These are phyloP conservation scores for Penicillium sp. DNA, from an alignment of 2,329 filamentous ascomycete species.

Conservation along the genomic window DNA sequence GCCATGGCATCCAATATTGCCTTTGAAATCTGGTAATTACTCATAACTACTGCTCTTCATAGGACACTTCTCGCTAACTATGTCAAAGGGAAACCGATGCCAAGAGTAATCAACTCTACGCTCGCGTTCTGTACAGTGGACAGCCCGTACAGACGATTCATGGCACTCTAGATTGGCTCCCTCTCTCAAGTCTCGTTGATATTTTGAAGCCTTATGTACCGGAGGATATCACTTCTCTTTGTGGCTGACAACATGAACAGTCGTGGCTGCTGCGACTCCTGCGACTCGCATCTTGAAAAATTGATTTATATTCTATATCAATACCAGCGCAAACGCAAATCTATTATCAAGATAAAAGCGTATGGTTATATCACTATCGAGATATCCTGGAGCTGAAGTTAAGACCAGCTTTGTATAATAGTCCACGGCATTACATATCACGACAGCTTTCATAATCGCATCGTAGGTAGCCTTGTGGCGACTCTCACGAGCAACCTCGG, in stretches of 20 bases:
- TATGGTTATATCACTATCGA: no score
- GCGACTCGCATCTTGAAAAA: background rate
- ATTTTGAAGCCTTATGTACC: slow-evolving; percentile 30
- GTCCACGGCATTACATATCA: no score
- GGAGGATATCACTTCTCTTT: slow-evolving; percentile 27
- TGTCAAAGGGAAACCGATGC: slow-evolving; percentile 10
- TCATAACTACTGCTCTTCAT: background rate
- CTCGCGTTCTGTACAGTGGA: slow-evolving; percentile 33
- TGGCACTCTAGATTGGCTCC: slow-evolving; percentile 31
- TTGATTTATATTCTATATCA: background rate
- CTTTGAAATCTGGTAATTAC: slow-evolving; percentile 38
- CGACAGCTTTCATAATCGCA: no score
- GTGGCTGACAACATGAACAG: slow-evolving; percentile 8
- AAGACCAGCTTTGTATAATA: no score
- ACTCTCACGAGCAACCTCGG: no score
- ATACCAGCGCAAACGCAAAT: background rate
- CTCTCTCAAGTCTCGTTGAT: slow-evolving; percentile 22
- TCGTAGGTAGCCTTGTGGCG: no score
- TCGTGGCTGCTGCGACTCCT: background rate
- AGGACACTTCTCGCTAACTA: background rate
- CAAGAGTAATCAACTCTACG: slow-evolving; percentile 15
- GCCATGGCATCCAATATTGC: slow-evolving; percentile 42
- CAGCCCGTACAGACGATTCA: slow-evolving; percentile 30
- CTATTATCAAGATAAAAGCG: background rate
- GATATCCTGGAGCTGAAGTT: no score